phyloP scores from a whole-genome alignment of 2,329 filamentous ascomycete species.

The Leptographium galeiforme region DNA sequence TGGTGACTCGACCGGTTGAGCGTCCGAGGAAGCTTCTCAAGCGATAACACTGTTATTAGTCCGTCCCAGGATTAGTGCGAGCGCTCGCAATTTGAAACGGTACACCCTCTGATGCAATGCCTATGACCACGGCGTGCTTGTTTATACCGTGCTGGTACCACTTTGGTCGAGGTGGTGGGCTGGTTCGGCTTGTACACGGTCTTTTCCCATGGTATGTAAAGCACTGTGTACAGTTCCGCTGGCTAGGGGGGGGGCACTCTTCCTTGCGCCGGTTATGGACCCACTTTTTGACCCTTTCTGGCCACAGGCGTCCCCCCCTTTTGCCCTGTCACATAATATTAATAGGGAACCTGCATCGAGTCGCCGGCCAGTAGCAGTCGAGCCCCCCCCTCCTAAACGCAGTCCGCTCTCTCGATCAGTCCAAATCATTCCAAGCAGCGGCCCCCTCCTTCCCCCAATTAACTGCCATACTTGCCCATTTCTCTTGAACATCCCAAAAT shows the following conservation, averaged over 20 bases:
- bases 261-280: not conserved
- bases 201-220: not conserved
- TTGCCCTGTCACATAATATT: not conserved
- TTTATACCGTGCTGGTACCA: not conserved
- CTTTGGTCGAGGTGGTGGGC: no score
- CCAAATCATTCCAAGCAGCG: constrained; percentile 6
- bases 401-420: not conserved
- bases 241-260: not conserved
- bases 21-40: constrained; percentile 3
- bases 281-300: not conserved
- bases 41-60: not conserved
- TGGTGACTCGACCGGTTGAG: not conserved
- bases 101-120: not conserved
- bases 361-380: constrained; percentile 3
- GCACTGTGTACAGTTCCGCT: not conserved
- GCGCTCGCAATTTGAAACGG: constrained; percentile 9
- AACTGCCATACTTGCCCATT: constrained; percentile 1
- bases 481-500: constrained; percentile 1
- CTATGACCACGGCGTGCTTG: not conserved
- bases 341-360: constrained; percentile 1
- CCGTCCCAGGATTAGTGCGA: constrained; percentile 4
- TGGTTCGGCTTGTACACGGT: no score
- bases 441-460: constrained; percentile 4
- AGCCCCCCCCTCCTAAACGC: not conserved
- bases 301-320: not conserved